Evolutionary conservation across 768 basidiomycete genomes (phyloP), one percentile per base, ranked within the genome.

Genomic region (Lactarius indigo): DNA sequence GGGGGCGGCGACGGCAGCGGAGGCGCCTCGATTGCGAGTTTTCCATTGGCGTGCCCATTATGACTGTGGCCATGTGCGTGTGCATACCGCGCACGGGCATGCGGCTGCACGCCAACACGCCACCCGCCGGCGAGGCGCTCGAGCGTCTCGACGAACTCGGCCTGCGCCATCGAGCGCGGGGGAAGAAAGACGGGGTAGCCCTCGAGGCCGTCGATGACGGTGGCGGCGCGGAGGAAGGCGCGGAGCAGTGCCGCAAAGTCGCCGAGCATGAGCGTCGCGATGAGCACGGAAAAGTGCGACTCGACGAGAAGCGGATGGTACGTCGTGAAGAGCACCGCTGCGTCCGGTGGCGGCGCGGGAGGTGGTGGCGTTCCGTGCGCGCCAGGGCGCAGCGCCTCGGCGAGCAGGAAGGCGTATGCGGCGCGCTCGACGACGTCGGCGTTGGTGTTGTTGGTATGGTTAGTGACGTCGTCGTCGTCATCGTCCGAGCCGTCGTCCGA

Each of bases 261-360:
- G 5, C 87, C 92, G 20, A 94, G 84, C 82, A 96, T 84, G 64
- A 95, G 79, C 50, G 85, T 80, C 69, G 87, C 86, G 68, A 94
- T 81, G 39, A 96, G 81, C 61, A 93, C 81, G 69, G 86, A 89
- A 78, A 89, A 96, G 73, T 91, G 88, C 5, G 92, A 88, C 74
- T 96, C 94, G 65, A 94, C 89, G 59, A 95, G 84, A 61, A 96
- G 83, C 17, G 94, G 94, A 71, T 96, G 94, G 72, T 95, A 96
- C 0, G 94, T 93, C 59, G 94, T 92, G 78, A 91, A 90, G 72
- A 85, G 82, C n/a, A 85, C 76, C 1, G 87, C 85, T 3, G 80
- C 71, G 47, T 85, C 80, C 17, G 83, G 73, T 57, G 82, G 72
- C 23, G 65, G 61, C 3, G 56, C 10, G 28, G 77, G 66, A 18